phyloP scores from a whole-genome alignment of 1,139 yeast genomes.

The Blastobotrys ciferrii region DNA sequence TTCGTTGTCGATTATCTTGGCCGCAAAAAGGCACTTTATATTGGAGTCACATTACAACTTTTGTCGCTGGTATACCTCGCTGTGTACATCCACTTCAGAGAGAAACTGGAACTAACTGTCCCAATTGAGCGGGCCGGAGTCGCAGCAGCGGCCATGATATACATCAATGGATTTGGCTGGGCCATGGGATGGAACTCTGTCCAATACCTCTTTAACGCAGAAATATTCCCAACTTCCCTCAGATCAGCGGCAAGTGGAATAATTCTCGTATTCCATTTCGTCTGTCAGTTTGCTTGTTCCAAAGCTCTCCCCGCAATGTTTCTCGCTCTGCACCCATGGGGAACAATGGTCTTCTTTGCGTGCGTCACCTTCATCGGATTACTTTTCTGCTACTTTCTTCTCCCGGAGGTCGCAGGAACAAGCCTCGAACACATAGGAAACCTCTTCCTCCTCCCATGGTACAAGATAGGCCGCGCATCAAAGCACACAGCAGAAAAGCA shows the following conservation, averaged over 20 bases:
- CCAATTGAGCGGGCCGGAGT: conserved; percentile 11
- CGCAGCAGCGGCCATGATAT: conserved; percentile 51
- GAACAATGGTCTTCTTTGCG: conserved; percentile 54
- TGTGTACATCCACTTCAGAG: conserved; percentile 37
- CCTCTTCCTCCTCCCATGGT: conserved; percentile 59
- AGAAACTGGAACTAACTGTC: background rate
- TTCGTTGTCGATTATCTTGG: conserved; percentile 49
- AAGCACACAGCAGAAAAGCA: conserved; percentile 1
- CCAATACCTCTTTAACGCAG: conserved; percentile 59
- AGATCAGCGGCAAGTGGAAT: conserved; percentile 54
- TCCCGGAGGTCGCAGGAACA: conserved; percentile 55
- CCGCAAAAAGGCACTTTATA: conserved; percentile 46
- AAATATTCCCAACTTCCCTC: conserved; percentile 55
- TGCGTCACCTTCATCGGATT: conserved; percentile 11
- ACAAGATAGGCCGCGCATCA: conserved; percentile 26
- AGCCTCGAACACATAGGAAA: conserved; percentile 59
- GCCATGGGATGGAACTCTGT: conserved; percentile 60
- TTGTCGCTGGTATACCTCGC: conserved; percentile 42
- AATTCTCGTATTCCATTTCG: conserved; percentile 58
- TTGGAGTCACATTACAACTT: conserved; percentile 42
- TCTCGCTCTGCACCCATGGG: conserved; percentile 47
- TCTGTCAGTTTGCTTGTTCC: conserved; percentile 59
- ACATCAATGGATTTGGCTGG: conserved; percentile 59
- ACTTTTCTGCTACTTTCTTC: conserved; percentile 43
- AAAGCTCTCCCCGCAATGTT: conserved; percentile 57